Conservation (phyloP, 305 asterid genomes). For the Rubia peregrina region DNA sequence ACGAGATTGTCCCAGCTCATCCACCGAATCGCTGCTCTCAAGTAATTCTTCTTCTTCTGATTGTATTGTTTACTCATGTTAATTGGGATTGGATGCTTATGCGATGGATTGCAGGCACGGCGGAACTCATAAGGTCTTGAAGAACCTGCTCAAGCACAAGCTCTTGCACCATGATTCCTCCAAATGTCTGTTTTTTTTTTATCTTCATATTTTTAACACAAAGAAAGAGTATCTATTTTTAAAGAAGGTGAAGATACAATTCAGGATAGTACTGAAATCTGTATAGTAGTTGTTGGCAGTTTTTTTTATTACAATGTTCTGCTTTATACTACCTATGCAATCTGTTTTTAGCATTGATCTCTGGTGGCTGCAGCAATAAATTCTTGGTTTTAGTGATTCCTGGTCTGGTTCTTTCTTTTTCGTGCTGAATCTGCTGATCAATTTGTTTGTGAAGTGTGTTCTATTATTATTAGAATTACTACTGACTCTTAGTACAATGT, state of each 20-base stretch:
- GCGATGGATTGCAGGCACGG: constrained; percentile 52
- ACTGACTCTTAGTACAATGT: constrained; percentile 9
- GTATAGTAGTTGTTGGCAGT: too few species aligned
- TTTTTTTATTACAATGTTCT: neutral
- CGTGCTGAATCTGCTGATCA: neutral
- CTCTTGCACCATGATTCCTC: constrained; percentile 88
- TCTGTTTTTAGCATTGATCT: neutral
- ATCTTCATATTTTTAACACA: too few species aligned
- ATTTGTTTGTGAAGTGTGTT: neutral
- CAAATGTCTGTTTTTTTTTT: constrained; percentile 37
- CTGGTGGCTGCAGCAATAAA: neutral
- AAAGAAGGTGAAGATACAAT: neutral
- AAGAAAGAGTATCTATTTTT: neutral
- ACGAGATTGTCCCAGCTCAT: constrained; percentile 89
- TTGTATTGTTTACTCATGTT: neutral
- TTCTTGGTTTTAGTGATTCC: neutral
- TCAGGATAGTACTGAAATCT: too few species aligned
- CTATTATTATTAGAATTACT: too few species aligned
- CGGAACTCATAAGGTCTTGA: constrained; percentile 89
- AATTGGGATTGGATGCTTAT: neutral
- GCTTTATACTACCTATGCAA: neutral
- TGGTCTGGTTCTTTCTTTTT: neutral
- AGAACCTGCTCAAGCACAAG: constrained; percentile 90
- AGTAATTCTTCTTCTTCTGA: too few species aligned
- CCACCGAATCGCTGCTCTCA: constrained; percentile 64